These are phyloP conservation scores for Emmonsiellopsis sp. DNA, from an alignment of 2,329 filamentous ascomycete species.

Conservation along the genomic window DNA sequence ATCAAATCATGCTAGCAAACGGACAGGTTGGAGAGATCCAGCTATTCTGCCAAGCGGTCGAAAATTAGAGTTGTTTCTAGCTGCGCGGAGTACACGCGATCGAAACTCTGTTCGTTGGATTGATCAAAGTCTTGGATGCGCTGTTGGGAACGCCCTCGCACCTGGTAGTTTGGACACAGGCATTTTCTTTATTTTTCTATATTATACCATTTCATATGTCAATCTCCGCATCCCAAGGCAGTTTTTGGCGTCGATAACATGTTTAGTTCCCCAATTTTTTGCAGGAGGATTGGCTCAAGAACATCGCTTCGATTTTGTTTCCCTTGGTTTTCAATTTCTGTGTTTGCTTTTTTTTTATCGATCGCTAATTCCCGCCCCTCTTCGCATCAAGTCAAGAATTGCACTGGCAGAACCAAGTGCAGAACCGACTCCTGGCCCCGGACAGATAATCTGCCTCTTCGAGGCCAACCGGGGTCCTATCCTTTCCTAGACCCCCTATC, in stretches of 20 bases:
- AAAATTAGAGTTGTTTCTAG: not conserved
- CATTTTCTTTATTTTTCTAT: conserved; percentile 2
- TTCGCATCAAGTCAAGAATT: too few species aligned
- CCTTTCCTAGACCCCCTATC: too few species aligned
- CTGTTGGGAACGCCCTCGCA: not conserved
- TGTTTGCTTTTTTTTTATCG: not conserved
- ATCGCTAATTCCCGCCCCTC: too few species aligned
- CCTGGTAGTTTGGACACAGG: not conserved
- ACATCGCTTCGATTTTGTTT: conserved; percentile 8
- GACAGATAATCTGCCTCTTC: too few species aligned
- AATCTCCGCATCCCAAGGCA: conserved; percentile 11
- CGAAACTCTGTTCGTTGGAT: not conserved
- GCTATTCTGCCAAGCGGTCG: conserved; percentile 61
- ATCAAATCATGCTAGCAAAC: conserved; percentile 49
- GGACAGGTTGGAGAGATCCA: conserved; percentile 83
- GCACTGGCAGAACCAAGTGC: too few species aligned
- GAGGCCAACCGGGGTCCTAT: too few species aligned
- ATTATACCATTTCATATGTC: conserved; percentile 8
- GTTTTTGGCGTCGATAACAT: conserved; percentile 17
- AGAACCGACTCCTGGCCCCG: too few species aligned
- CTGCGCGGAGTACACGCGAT: not conserved
- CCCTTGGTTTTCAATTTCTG: conserved; percentile 7
- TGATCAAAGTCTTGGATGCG: not conserved
- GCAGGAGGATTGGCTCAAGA: conserved; percentile 21
- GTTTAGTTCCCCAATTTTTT: conserved; percentile 14